Evolutionary conservation across 441 rosid species (phyloP), one percentile per base, ranked within the genome.

Genomic region (Adansonia madagascariensis): DNA sequence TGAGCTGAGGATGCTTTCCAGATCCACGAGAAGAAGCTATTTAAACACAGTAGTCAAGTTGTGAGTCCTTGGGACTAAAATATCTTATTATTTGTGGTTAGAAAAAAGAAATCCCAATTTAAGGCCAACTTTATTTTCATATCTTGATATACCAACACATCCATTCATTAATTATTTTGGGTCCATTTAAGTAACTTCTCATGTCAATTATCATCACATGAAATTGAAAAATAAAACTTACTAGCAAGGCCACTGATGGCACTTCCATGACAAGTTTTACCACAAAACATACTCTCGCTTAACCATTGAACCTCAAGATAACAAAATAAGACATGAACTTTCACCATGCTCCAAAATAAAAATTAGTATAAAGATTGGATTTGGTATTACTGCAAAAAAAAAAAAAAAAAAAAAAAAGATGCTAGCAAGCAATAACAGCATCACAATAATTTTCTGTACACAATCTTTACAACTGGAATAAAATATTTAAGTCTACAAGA

Each of bases 1-100:
- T 87, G 78, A 94, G 92, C 78, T 96, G 99, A 80, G 99, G 99
- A 86, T 96, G 98, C 86, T 96, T 96, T 78, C 99, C 99, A 80
- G 98, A 92, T 84, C 98, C 98, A 46, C 96, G 94, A 76, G 98
- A 88, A 83, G 95, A 88, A 81, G 94, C 93, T 91, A 79, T 70
- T 68, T 14, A 61, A 27, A 71, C 53, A 74, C 74, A 78, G 22
- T 56, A 68, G 59, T 73, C 61, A 82, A 75, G 71, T 18, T 67
- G 71, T 70, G 75, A 18, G 56, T 73, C 72, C 35, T 53, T 61
- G 71, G 65, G 68, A 31, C 50, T 44, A 78, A 14, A 73, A 35
- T 74, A 50, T 31, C 17, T 56, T 79, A n/a, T 73, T 70, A 72
- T 53, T 46, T 77, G 44, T 43, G 69, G 75, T 70, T 80, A 61